A percentile compares a stretch with the other conserved stretches of the same genome.
phyloP scores from a whole-genome alignment of 2,329 filamentous ascomycete species.

The Penicillium sp. region DNA sequence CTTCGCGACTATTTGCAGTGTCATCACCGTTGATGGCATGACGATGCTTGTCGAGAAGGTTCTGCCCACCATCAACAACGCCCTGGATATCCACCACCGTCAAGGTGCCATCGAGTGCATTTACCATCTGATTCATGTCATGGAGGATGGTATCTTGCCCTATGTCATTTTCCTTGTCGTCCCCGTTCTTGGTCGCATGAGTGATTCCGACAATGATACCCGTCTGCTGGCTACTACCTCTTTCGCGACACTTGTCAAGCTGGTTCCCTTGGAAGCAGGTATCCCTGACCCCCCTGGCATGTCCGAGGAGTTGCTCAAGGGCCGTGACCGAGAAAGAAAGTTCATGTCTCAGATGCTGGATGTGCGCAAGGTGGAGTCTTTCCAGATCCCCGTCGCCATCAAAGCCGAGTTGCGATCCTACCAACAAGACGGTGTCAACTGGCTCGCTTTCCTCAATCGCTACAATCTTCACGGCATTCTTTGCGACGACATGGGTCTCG shows the following conservation, averaged over 20 bases:
- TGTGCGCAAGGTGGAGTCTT: constrained; percentile 93
- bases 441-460: constrained; percentile 96
- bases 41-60: constrained; percentile 94
- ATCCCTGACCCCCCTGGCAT: constrained; percentile 96
- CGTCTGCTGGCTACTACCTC: constrained; percentile 93
- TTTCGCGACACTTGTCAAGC: constrained; percentile 94
- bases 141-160: constrained; percentile 94
- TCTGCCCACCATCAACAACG: constrained; percentile 88
- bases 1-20: constrained; percentile 94
- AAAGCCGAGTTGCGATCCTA: constrained; percentile 96
- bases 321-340: constrained; percentile 90
- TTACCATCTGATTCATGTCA: constrained; percentile 96
- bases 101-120: constrained; percentile 95
- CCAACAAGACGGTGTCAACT: constrained; percentile 98
- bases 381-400: constrained; percentile 92
- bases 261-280: constrained; percentile 94
- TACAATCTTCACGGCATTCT: constrained; percentile 98
- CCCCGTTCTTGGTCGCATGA: constrained; percentile 95
- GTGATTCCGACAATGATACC: constrained; percentile 95
- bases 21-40: constrained; percentile 94
- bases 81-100: constrained; percentile 82
- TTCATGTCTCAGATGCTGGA: constrained; percentile 97
- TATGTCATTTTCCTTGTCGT: constrained; percentile 99
- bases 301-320: constrained; percentile 84
- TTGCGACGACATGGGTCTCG: constrained; percentile 98